Conservation (phyloP, 345 rosid species). For the Noccaea bulbosa region DNA sequence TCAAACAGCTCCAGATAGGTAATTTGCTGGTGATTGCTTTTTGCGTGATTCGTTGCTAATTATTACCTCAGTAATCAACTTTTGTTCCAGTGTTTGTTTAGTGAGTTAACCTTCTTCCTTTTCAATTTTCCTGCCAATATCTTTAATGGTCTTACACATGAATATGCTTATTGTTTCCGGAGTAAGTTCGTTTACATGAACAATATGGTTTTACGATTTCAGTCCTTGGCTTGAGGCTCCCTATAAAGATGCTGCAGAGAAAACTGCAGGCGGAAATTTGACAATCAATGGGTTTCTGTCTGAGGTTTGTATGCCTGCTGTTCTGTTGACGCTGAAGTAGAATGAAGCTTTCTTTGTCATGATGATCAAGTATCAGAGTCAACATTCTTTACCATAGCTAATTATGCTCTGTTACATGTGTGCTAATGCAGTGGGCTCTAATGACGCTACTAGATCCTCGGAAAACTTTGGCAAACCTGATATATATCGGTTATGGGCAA, state of each 20-base stretch:
- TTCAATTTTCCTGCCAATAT: slow-evolving; percentile 18
- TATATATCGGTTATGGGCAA: slow-evolving; percentile 72
- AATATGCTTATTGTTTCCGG: slow-evolving; percentile 4
- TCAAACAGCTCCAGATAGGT: slow-evolving; percentile 85
- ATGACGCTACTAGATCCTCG: slow-evolving; percentile 73
- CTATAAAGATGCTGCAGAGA: slow-evolving; percentile 71
- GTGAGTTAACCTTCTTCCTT: slow-evolving; percentile 16
- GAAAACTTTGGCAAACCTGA: slow-evolving; percentile 66
- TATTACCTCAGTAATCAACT: slow-evolving; percentile 14
- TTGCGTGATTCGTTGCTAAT: slow-evolving; percentile 15
- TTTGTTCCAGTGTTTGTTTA: slow-evolving; percentile 28
- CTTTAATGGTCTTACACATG: slow-evolving; percentile 18
- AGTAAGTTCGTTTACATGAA: slow-evolving; percentile 29
- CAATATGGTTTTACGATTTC: slow-evolving; percentile 42
- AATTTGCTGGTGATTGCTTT: slow-evolving; percentile 1
- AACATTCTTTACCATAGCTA: slow-evolving; percentile 28
- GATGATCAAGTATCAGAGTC: slow-evolving; percentile 24
- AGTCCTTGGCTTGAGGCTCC: slow-evolving; percentile 79
- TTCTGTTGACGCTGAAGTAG: slow-evolving; percentile 10
- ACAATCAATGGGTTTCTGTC: slow-evolving; percentile 71
- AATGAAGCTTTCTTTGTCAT: slow-evolving; percentile 28
- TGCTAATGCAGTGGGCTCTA: slow-evolving; percentile 71
- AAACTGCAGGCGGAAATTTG: slow-evolving; percentile 61
- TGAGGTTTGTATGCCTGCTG: slow-evolving; percentile 54
- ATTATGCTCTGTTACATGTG: slow-evolving; percentile 37